Percentiles rank a stretch among this genome's conserved stretches.
phyloP scores from a whole-genome alignment of 345 rosid species.

The Odontarrhena argentea region DNA sequence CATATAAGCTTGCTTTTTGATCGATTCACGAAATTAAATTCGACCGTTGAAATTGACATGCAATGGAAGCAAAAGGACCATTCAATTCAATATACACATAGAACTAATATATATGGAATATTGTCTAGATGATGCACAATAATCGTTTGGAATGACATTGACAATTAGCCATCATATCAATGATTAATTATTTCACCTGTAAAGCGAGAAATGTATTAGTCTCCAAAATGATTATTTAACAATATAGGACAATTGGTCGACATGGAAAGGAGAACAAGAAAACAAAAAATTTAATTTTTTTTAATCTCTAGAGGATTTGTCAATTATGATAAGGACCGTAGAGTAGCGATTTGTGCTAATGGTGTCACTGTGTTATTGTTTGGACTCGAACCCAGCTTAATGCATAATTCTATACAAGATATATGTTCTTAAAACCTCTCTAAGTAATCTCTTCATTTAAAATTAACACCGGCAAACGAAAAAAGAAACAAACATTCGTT shows the following conservation, averaged over 20 bases:
- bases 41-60: too few relatives aligned
- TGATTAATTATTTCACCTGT: conserved; percentile 25
- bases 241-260: conserved; percentile 3
- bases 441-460: neutral
- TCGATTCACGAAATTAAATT: too few relatives aligned
- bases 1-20: too few relatives aligned
- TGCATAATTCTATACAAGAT: conserved; percentile 14
- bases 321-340: conserved; percentile 21
- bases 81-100: conserved; percentile 1
- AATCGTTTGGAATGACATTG: conserved; percentile 13
- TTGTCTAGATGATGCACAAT: conserved; percentile 16
- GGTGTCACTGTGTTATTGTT: too few relatives aligned
- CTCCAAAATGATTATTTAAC: neutral
- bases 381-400: too few relatives aligned
- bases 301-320: conserved; percentile 16
- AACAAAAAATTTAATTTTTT: neutral
- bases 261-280: conserved; percentile 17
- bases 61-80: too few relatives aligned
- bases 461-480: neutral
- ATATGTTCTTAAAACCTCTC: conserved; percentile 19
- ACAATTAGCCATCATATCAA: conserved; percentile 27
- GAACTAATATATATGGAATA: neutral
- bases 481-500: conserved; percentile 26
- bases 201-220: conserved; percentile 4
- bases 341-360: too few relatives aligned